phyloP scores from a whole-genome alignment of 805 yeast genomes.

The Kuraishia cidri region DNA sequence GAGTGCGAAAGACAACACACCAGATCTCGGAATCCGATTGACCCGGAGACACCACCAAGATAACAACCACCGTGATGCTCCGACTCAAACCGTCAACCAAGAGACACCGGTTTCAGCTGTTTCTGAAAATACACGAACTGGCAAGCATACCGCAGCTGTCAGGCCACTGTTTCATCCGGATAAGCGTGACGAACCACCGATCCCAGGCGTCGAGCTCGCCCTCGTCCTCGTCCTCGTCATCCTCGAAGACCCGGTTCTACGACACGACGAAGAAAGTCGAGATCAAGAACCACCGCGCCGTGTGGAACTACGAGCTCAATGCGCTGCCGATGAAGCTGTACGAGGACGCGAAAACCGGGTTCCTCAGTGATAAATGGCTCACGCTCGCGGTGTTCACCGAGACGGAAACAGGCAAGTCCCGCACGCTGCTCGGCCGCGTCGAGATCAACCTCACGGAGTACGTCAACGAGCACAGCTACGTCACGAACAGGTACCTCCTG shows the following conservation, averaged over 20 bases:
- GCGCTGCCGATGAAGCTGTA: conserved; percentile 28
- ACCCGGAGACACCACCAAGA: no score
- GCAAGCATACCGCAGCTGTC: conserved; percentile 78
- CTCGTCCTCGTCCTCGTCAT: no score
- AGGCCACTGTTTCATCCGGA: conserved; percentile 56
- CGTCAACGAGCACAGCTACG: conserved; percentile 40
- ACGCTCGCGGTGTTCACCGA: conserved; percentile 26
- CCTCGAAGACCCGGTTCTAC: conserved; percentile 8
- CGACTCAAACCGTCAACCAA: conserved; percentile 2
- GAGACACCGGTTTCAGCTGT: conserved; percentile 42
- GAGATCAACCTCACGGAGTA: conserved; percentile 68
- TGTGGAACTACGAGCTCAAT: conserved; percentile 28
- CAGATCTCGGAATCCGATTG: no score
- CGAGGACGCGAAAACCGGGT: conserved; percentile 25
- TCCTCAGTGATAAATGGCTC: conserved; percentile 33
- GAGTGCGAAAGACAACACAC: no score
- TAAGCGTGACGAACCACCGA: conserved; percentile 10
- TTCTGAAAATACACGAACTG: conserved; percentile 54
- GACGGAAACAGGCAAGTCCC: conserved; percentile 18
- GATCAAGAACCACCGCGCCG: conserved; percentile 43
- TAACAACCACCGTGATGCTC: not conserved
- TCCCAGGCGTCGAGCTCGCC: conserved; percentile 5
- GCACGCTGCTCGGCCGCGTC: conserved; percentile 53
- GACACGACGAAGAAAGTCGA: conserved; percentile 30
- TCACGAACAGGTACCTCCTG: conserved; percentile 56